Evolutionary conservation across 1,139 yeast species (phyloP).

Genomic region (Suzukiozyma palmioleophila): DNA sequence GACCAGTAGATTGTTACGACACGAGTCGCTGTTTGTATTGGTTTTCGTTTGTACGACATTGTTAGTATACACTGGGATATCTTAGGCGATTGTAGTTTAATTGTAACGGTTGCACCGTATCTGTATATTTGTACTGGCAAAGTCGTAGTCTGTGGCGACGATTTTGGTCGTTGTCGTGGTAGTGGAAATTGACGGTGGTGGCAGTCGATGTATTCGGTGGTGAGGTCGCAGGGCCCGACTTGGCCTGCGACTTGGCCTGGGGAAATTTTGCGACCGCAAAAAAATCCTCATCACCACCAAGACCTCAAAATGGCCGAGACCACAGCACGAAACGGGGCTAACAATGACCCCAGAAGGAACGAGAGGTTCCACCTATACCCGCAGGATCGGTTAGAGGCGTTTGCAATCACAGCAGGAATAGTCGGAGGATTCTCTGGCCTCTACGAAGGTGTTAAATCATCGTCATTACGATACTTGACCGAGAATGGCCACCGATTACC

Average conservation of each 20-base stretch:
- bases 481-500: constrained; percentile 85
- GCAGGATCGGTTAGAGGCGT: constrained; percentile 28
- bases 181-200: no score
- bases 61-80: constrained; percentile 1
- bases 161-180: no score
- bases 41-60: background rate
- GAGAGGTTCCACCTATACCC: constrained; percentile 43
- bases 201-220: no score
- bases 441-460: constrained; percentile 51
- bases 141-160: no score
- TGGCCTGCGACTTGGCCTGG: no score
- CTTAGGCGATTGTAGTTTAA: no score
- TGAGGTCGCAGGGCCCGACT: no score
- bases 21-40: background rate
- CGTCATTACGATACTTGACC: constrained; percentile 63
- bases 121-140: no score
- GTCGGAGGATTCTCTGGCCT: constrained; percentile 65
- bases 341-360: constrained; percentile 15
- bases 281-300: no score
- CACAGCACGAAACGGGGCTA: background rate
- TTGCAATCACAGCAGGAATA: constrained; percentile 37
- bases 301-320: background rate
- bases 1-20: constrained; percentile 55
- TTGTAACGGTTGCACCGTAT: no score
- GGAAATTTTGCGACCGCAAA: no score